Base-by-base conservation (phyloP, 257 asterid species). In the Nicotiana knightiana region DNA sequence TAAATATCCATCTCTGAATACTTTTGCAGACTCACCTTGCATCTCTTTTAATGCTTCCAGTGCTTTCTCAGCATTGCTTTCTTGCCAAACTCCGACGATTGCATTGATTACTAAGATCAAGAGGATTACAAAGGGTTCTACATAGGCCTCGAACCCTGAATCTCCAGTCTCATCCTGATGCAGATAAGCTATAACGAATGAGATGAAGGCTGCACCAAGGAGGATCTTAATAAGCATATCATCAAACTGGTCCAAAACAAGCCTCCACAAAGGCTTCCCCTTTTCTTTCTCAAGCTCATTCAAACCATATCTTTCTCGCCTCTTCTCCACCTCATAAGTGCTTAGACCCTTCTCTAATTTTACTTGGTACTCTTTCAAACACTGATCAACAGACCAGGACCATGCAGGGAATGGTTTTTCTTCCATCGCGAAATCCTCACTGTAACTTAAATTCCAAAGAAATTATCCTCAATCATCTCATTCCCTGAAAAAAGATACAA, bases 201-300 rank as follows among this genome's bases (percentile, higher is more conserved):
- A 94, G 66, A 93, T 86, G 83, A 89, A 83, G 16, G 98, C 98
- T 13, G 98, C 98, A 24, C 90, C 81, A 9, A 93, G 82, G 24
- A 94, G 93, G 80, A 90, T 90, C 85, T 91, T 93, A 67, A 94
- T 94, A 77, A 94, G 95, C 88, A 80, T 84, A 82, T 94, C 98
- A 82, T 94, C 94, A 81, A 93, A 93, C 76, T 94, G 98, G 43
- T 89, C 93, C 59, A 94, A 66, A 15, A 94, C 94, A 81, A 92
- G 95, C 75, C 88, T 79, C 97, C 95, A 94, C 1, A 91, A 67
- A 46, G 98, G 95, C 84, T 91, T 94, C 61, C 95, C 92, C 82
- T 86, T 89, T 89, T 91, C 95, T 83, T 94, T 92, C 83, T 88
- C 88, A 59, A 92, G 94, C 55, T 94, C 96, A 78, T 94, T 94